Evolutionary conservation across 306 rosid species (phyloP).

Genomic region (Sindora glabra): DNA sequence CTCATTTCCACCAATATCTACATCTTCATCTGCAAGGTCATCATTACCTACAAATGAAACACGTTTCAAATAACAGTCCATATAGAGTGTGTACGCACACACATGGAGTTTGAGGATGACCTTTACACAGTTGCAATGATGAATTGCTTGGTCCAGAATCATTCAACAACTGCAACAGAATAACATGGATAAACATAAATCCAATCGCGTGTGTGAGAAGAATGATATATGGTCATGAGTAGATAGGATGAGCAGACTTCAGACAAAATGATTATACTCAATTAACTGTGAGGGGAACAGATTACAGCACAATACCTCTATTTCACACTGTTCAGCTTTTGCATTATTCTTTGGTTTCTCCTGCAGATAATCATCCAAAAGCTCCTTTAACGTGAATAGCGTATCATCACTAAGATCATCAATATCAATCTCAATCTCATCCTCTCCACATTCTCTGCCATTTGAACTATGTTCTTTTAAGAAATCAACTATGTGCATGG

Average conservation of each 20-base stretch:
- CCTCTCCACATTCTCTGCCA: slow-evolving; percentile 62
- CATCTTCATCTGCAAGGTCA: slow-evolving; percentile 58
- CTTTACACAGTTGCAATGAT: slow-evolving; percentile 76
- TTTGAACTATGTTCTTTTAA: slow-evolving; percentile 64
- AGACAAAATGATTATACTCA: background rate
- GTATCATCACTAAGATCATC: slow-evolving; percentile 77
- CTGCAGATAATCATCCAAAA: slow-evolving; percentile 54
- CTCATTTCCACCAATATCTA: slow-evolving; percentile 64
- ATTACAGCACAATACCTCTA: slow-evolving; percentile 48
- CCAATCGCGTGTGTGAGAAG: background rate
- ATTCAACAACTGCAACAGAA: slow-evolving; percentile 55
- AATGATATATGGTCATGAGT: background rate
- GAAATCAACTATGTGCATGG: slow-evolving; percentile 58
- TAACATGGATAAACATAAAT: slow-evolving; percentile 14
- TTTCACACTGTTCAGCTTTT: slow-evolving; percentile 56
- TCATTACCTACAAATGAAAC: slow-evolving; percentile 48
- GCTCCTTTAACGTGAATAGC: slow-evolving; percentile 48
- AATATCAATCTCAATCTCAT: slow-evolving; percentile 76
- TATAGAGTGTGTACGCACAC: background rate
- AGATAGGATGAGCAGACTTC: background rate
- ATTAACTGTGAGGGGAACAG: background rate
- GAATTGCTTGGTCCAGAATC: slow-evolving; percentile 83
- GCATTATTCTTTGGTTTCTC: slow-evolving; percentile 42
- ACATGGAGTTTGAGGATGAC: slow-evolving; percentile 26
- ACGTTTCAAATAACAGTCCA: background rate